Evolutionary conservation across 495 filamentous ascomycete genomes (phyloP), one percentile per base, ranked within the genome.

Genomic region (Hypoxylon lenormandii): DNA sequence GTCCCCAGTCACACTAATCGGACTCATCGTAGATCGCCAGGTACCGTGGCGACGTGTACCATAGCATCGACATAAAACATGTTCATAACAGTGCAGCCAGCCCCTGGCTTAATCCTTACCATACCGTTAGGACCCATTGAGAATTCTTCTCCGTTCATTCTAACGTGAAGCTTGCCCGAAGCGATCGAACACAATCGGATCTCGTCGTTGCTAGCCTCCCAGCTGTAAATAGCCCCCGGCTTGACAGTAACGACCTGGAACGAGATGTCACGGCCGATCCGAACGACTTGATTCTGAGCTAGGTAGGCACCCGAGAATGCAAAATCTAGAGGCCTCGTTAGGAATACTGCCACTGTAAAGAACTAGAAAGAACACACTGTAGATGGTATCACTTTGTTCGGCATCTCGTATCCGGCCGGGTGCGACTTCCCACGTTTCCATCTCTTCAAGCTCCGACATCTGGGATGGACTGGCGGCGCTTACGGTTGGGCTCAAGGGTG

Each of bases 291-390:
- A 38, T 66, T 62, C 26, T 71, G 69, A 3, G 72, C 60, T 5
- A 81, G 71, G 58, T 73, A 81, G 5, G 80, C 47, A n/a, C 78
- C 79, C 11, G 80, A 82, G 62, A 76, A 81, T 15, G 78, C 79
- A 16, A 80, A 61, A 15, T 72, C 77, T 79, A 26, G 11, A 43
- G 18, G 28, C 11, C 7, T 4, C 1, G 22, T 42, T 26, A 59
- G 60, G 11, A 16, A 21, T 0, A 23, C 15, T 22, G 23, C 28
- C 49, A 42, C 13, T 13, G 4, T n/a, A 18, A 1, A 19, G 16
- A 5, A 11, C 8, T 19, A 1, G 42, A n/a, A 4, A 19, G 36
- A 16, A 70, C 72, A 56, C 72, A 78, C 77, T 75, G 10, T 77
- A 69, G 7, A 61, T 36, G 1, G 65, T 48, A 1, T 40, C 42